Percentiles rank a stretch among this genome's conserved stretches.
Evolutionary conservation across 163 green algal species (phyloP).

Genomic region (Volvox carteri): DNA sequence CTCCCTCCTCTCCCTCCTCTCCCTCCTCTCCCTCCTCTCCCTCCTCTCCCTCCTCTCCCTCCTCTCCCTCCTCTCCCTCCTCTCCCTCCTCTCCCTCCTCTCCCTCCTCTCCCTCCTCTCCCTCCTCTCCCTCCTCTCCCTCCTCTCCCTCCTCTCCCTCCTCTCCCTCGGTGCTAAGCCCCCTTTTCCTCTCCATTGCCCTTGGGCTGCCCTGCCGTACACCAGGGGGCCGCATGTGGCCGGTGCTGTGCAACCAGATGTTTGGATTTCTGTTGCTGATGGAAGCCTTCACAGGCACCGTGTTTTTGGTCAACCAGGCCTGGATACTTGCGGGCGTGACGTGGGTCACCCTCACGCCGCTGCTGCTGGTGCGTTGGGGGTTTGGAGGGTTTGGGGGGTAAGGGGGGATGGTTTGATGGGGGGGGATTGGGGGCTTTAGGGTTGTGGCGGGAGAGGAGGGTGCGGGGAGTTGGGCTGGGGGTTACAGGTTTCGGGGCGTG

Average conservation of each 20-base stretch:
- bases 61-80: neutral
- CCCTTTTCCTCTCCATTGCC: neutral
- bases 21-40: neutral
- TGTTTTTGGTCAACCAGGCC: constrained; percentile 18
- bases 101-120: neutral
- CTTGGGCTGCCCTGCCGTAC: no score
- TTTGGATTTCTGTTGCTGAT: constrained; percentile 14
- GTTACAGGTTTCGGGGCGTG: no score
- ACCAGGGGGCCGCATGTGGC: constrained; percentile 54
- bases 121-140: neutral
- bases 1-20: neutral
- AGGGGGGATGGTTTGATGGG: no score
- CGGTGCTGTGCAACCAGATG: constrained; percentile 35
- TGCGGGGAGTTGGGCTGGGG: no score
- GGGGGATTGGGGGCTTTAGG: no score
- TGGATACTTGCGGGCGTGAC: neutral
- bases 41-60: neutral
- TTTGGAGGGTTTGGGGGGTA: no score
- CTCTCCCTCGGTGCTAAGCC: neutral
- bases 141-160: neutral
- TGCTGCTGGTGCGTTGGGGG: constrained; percentile 26
- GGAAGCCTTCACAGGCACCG: constrained; percentile 16
- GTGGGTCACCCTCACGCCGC: constrained; percentile 25
- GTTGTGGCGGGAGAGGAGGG: no score
- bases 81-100: neutral